phyloP scores from a whole-genome alignment of 306 rosid genomes.

The Fagus crenata region DNA sequence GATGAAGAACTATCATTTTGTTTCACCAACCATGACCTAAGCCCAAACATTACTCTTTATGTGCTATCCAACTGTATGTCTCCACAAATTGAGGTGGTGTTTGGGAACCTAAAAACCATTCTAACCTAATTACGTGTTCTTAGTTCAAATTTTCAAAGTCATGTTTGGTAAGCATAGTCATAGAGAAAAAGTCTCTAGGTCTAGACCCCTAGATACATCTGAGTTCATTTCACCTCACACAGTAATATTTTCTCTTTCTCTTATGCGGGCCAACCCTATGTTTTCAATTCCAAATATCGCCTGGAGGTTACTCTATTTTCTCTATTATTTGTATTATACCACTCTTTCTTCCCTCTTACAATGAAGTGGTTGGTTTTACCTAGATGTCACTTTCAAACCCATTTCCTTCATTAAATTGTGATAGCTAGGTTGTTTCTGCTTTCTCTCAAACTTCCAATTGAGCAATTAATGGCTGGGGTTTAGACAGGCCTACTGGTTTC shows the following conservation, averaged over 20 bases:
- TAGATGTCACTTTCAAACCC: conserved; percentile 32
- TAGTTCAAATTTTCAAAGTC: background rate
- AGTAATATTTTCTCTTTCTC: background rate
- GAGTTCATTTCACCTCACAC: conserved; percentile 21
- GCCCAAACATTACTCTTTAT: background rate
- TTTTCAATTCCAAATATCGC: background rate
- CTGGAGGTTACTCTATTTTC: background rate
- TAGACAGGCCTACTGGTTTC: conserved; percentile 39
- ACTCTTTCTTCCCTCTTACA: background rate
- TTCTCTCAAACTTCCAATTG: conserved; percentile 8
- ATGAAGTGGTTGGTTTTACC: conserved; percentile 25
- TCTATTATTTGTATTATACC: background rate
- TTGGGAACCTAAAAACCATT: background rate
- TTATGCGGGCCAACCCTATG: conserved; percentile 20
- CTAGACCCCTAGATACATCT: background rate
- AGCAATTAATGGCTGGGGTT: conserved; percentile 31
- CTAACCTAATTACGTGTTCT: background rate
- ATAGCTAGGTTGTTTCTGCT: conserved; percentile 26
- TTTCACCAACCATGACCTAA: conserved; percentile 29
- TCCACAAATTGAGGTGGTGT: background rate
- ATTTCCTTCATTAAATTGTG: conserved; percentile 28
- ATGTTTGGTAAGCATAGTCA: background rate
- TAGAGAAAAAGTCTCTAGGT: background rate
- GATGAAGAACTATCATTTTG: conserved; percentile 24
- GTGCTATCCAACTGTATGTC: background rate